A percentile compares a stretch with the other conserved stretches of the same genome.
phyloP scores from a whole-genome alignment of 2,329 filamentous ascomycete genomes.

The Tolypocladium paradoxum region DNA sequence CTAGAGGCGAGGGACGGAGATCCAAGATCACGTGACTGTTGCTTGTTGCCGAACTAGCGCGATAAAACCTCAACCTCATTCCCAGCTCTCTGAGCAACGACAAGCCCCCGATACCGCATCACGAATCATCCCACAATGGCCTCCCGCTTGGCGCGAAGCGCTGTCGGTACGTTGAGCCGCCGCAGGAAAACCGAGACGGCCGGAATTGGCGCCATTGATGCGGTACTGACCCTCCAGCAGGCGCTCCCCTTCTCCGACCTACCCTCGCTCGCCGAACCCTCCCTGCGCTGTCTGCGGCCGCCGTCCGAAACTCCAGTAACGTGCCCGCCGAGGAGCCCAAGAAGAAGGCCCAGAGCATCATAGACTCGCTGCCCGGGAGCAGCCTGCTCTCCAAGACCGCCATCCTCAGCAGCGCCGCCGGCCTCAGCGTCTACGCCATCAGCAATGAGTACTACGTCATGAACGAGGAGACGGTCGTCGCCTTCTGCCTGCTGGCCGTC shows the following conservation, averaged over 20 bases:
- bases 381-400: constrained; percentile 91
- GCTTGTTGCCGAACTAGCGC: constrained; percentile 28
- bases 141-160: constrained; percentile 92
- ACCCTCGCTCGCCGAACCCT: constrained; percentile 64
- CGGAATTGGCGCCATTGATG: constrained; percentile 17
- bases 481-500: constrained; percentile 83
- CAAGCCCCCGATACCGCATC: constrained; percentile 38
- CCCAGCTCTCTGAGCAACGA: constrained; percentile 33
- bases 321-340: constrained; percentile 82
- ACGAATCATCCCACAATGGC: constrained; percentile 71
- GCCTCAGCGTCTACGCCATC: constrained; percentile 85
- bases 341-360: constrained; percentile 91
- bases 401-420: constrained; percentile 86
- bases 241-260: constrained; percentile 84
- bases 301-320: constrained; percentile 61
- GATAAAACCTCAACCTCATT: constrained; percentile 41
- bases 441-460: constrained; percentile 99
- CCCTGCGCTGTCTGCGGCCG: constrained; percentile 61
- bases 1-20: constrained; percentile 4
- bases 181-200: constrained; percentile 6
- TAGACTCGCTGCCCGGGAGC: constrained; percentile 88
- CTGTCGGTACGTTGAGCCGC: constrained; percentile 62
- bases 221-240: constrained; percentile 34
- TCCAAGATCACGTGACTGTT: constrained; percentile 23
- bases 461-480: constrained; percentile 96